phyloP scores from a whole-genome alignment of 768 basidiomycete species.

The Trametes elegans region DNA sequence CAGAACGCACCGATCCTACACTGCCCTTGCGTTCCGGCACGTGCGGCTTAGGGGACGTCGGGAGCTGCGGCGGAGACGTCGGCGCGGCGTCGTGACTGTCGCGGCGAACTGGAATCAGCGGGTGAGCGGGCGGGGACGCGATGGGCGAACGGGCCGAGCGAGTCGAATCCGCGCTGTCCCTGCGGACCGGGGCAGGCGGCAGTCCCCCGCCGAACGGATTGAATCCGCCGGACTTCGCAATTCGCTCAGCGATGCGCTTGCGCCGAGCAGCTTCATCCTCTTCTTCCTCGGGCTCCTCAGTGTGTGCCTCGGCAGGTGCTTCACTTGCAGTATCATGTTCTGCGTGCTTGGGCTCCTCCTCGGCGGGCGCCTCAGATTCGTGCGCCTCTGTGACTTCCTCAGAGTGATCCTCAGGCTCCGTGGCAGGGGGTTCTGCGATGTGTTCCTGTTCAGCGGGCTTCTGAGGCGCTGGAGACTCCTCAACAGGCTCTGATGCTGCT shows the following conservation, averaged over 20 bases:
- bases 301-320: background rate
- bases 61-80: slow-evolving; percentile 1
- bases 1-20: slow-evolving; percentile 19
- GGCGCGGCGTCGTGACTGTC: background rate
- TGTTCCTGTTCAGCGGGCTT: background rate
- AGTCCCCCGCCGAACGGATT: slow-evolving; percentile 46
- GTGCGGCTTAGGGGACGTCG: slow-evolving; percentile 13
- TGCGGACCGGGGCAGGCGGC: slow-evolving; percentile 16
- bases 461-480: background rate
- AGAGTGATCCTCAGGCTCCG: background rate
- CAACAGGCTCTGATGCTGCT: too few species aligned
- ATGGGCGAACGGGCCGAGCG: slow-evolving; percentile 19
- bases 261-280: slow-evolving; percentile 55
- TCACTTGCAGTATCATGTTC: background rate
- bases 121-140: slow-evolving; percentile 2
- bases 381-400: background rate
- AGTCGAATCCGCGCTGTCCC: slow-evolving; percentile 25
- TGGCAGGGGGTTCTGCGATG: background rate
- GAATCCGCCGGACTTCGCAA: slow-evolving; percentile 62
- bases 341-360: background rate
- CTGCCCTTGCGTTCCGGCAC: slow-evolving; percentile 22
- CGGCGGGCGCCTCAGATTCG: background rate
- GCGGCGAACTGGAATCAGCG: slow-evolving; percentile 19
- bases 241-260: slow-evolving; percentile 55
- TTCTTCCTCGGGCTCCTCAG: slow-evolving; percentile 35